A percentile compares a stretch with the other conserved stretches of the same genome.
Conservation (phyloP, 768 basidiomycete genomes). For the Auricularia sp. region DNA sequence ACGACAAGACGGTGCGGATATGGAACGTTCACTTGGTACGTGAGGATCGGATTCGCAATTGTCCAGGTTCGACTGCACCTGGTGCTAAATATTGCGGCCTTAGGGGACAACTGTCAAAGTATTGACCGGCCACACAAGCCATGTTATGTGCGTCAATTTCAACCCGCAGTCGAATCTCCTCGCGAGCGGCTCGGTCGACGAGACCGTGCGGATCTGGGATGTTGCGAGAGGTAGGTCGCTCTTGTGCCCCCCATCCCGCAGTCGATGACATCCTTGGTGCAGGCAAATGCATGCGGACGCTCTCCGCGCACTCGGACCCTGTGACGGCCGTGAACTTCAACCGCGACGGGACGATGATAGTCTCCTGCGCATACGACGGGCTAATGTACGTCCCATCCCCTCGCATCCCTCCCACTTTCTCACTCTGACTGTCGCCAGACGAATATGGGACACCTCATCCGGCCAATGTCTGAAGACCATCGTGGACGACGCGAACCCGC, state of each 20-base stretch:
- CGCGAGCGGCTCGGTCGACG: slow-evolving; percentile 91
- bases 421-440: slow-evolving; percentile 37
- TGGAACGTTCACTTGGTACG: slow-evolving; percentile 67
- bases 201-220: slow-evolving; percentile 96
- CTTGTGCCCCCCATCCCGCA: neutral
- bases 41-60: neutral
- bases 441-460: slow-evolving; percentile 94
- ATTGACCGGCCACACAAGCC: slow-evolving; percentile 81
- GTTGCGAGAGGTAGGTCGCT: slow-evolving; percentile 61
- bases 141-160: slow-evolving; percentile 89
- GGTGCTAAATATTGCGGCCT: slow-evolving; percentile 9
- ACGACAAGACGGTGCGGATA: slow-evolving; percentile 81
- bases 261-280: neutral
- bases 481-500: slow-evolving; percentile 92
- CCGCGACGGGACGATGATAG: slow-evolving; percentile 87
- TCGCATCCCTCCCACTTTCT: slow-evolving; percentile 4
- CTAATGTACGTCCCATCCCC: slow-evolving; percentile 58
- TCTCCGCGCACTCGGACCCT: slow-evolving; percentile 96
- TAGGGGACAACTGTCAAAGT: slow-evolving; percentile 54
- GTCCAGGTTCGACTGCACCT: slow-evolving; percentile 3
- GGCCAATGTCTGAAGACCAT: slow-evolving; percentile 97
- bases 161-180: slow-evolving; percentile 84
- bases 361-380: slow-evolving; percentile 94
- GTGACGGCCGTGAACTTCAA: slow-evolving; percentile 93
- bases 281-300: slow-evolving; percentile 78